A percentile compares a stretch with the other conserved stretches of the same genome.
Evolutionary conservation across 2,329 filamentous ascomycete genomes (phyloP).

Genomic region (Xylaria sp.): DNA sequence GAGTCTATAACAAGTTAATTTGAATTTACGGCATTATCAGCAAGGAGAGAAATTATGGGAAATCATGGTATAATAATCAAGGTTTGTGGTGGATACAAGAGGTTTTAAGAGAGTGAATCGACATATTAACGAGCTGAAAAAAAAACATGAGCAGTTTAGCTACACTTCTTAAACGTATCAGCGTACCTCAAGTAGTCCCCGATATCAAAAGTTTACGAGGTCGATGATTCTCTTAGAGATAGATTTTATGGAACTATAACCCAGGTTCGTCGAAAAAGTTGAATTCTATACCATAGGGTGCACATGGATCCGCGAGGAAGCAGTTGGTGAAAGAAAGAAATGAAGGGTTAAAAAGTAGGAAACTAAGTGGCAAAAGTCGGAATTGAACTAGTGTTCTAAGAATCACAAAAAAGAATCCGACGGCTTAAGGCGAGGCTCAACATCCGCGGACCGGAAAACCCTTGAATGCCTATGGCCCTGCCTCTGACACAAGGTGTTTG

Average conservation of each 20-base stretch:
- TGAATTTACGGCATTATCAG: neutral
- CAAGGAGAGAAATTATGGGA: no score
- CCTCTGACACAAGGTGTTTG: neutral
- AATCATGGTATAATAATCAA: neutral
- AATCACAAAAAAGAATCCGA: neutral
- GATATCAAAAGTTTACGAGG: no score
- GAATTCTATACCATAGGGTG: neutral
- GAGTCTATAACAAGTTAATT: neutral
- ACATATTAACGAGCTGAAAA: neutral
- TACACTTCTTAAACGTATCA: neutral
- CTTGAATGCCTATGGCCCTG: slow-evolving; percentile 1
- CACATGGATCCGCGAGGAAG: neutral
- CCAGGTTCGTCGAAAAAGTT: no score
- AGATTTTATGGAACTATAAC: neutral
- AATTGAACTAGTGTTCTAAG: neutral
- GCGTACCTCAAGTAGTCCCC: neutral
- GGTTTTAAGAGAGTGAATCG: neutral
- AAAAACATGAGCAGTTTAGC: neutral
- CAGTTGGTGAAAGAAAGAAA: neutral
- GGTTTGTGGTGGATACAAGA: neutral
- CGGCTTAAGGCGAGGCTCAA: neutral
- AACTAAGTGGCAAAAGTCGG: neutral
- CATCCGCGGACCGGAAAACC: neutral
- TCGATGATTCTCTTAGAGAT: neutral
- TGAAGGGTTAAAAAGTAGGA: neutral